phyloP scores from a whole-genome alignment of 305 asterid species.

The Rubia balearica region DNA sequence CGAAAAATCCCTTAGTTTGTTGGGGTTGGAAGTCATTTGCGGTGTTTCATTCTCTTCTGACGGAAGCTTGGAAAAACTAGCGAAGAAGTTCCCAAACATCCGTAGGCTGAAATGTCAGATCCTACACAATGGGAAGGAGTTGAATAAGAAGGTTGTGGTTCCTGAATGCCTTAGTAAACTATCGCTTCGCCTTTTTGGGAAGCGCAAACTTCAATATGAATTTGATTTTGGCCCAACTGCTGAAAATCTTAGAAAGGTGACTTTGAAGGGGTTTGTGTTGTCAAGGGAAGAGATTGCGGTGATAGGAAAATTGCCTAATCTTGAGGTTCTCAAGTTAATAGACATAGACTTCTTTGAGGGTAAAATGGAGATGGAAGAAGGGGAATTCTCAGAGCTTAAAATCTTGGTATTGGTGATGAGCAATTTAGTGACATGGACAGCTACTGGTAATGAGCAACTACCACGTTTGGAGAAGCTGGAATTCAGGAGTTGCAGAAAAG shows the following conservation, averaged over 20 bases:
- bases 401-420: not conserved
- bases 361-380: not conserved
- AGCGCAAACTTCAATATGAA: not conserved
- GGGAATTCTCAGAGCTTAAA: not conserved
- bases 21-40: not conserved
- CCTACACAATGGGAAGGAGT: not conserved
- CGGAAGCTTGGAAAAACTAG: not conserved
- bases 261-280: not conserved
- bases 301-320: not conserved
- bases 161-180: not conserved
- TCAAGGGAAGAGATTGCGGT: not conserved
- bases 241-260: not conserved
- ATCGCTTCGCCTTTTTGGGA: too few species aligned
- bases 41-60: not conserved
- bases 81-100: not conserved
- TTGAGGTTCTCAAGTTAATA: not conserved
- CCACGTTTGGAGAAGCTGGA: not conserved
- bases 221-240: not conserved
- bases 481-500: not conserved
- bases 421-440: not conserved
- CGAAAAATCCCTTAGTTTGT: not conserved
- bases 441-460: not conserved
- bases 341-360: not conserved
- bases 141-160: not conserved
- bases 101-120: not conserved